Base-by-base conservation (phyloP, 2,329 filamentous ascomycete genomes). In the Delphinella strobiligena region DNA sequence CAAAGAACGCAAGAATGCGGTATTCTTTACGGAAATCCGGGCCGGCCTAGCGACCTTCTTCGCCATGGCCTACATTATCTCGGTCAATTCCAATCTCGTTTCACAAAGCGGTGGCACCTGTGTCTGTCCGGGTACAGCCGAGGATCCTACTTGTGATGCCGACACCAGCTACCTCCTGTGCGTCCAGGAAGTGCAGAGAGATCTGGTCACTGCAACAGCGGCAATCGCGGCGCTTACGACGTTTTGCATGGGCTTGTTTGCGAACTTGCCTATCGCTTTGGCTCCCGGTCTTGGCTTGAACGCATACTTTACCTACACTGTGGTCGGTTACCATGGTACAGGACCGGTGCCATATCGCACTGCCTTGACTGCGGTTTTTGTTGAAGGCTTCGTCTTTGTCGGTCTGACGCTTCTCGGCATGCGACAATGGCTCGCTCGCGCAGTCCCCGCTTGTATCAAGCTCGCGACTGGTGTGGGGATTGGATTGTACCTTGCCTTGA, bases 371-470 rank as follows among this genome's bases (percentile, higher is more conserved):
- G 85, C 86, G 39, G 86, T 91, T 48, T 93, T 93, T 55, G 80
- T 91, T 11, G 86, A 93, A 60, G 86, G 86, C 29, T 83, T 82
- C 58, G 78, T 93, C 45, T 93, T 93, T 61, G 75, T 93, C 37
- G 82, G 66, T 3, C 71, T 93, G 31, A 86, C 86, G 1, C 57
- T 93, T 27, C 68, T 88, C 38, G 86, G 86, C 29, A 72, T 93
- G 64, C 80, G 86, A 11, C 86, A 93, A 58, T 93, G 85, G 85
- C 74, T 93, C 18, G 86, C 86, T 14, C 77, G 84, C 48, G 79
- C 82, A 32, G 86, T 93, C 46, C 86, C 86, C 1, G 72, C 75
- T 31, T 86, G 80, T 40, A 88, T 93, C 63, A 93, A 93, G 62
- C 75, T 91, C 40, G 85, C 85, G 11, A 89, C 82, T 12, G 82